These are phyloP conservation scores for Kandelia obovata DNA, from an alignment of 345 rosid species.

Conservation along the genomic window DNA sequence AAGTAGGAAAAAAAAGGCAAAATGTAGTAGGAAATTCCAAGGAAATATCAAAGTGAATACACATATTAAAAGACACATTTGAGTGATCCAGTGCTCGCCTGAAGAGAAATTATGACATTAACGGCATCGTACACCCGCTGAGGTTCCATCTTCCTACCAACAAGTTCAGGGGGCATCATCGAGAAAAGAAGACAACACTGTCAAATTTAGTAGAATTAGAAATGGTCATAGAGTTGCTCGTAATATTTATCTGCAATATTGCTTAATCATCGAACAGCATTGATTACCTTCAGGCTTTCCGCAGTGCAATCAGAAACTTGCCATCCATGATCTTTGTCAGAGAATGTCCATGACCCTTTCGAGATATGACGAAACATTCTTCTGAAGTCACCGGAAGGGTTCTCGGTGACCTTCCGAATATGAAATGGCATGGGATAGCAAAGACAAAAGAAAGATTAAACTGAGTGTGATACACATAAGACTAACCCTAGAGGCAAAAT, in stretches of 20 bases:
- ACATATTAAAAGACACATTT: not conserved
- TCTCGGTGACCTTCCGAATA: conserved; percentile 4
- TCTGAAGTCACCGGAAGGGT: conserved; percentile 17
- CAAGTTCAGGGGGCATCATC: conserved; percentile 23
- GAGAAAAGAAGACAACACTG: conserved; percentile 38
- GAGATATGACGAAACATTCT: conserved; percentile 16
- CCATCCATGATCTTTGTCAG: conserved; percentile 26
- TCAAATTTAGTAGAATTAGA: not conserved
- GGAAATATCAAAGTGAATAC: not conserved
- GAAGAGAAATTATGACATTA: conserved; percentile 32
- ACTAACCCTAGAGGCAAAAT: not conserved
- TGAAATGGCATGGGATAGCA: not conserved
- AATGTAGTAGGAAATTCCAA: not conserved
- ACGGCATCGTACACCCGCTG: conserved; percentile 29
- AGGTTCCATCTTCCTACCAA: conserved; percentile 32
- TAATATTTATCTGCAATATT: too few relatives aligned
- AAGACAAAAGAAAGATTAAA: too few relatives aligned
- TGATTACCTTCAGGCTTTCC: conserved; percentile 21
- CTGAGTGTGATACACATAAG: not conserved
- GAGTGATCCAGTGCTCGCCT: conserved; percentile 21
- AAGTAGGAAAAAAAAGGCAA: not conserved
- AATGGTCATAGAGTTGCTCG: not conserved
- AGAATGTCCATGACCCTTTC: conserved; percentile 21
- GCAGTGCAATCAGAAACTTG: conserved; percentile 29
- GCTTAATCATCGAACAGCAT: not conserved